Evolutionary conservation across 148 eudicot genomes (phyloP).

Genomic region (Diospyros kaki): DNA sequence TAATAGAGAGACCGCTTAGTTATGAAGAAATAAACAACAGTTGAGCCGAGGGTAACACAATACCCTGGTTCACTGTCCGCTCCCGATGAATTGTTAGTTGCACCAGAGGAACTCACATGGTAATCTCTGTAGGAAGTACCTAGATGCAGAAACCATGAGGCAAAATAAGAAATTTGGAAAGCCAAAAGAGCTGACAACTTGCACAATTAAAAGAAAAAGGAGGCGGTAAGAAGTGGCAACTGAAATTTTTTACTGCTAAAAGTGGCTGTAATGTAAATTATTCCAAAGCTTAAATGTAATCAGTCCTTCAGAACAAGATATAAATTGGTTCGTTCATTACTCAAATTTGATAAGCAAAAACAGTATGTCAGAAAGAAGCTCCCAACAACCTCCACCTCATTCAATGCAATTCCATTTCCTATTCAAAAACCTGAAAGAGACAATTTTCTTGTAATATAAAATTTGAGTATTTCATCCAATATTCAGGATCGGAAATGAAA

Average conservation of each 20-base stretch:
- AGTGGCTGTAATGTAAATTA: background rate
- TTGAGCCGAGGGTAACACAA: background rate
- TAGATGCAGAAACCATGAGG: constrained; percentile 6
- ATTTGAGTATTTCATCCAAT: background rate
- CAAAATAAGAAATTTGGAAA: background rate
- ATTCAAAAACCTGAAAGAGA: too few relatives aligned
- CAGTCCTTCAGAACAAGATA: too few relatives aligned
- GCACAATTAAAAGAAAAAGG: background rate
- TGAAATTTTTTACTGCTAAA: background rate
- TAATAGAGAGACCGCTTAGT: background rate
- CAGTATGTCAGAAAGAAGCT: too few relatives aligned
- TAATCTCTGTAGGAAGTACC: constrained; percentile 31
- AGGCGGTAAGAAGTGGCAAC: background rate
- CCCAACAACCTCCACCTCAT: too few relatives aligned
- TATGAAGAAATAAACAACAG: background rate
- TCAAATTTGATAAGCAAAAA: too few relatives aligned
- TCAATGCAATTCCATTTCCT: too few relatives aligned
- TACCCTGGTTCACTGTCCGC: constrained; percentile 35
- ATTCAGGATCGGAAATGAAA: background rate
- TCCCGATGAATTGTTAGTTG: constrained; percentile 26
- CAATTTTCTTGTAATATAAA: too few relatives aligned
- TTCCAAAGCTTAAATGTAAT: too few relatives aligned
- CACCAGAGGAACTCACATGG: constrained; percentile 22
- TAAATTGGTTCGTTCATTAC: too few relatives aligned
- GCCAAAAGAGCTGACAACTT: background rate